phyloP scores from a whole-genome alignment of 2,329 filamentous ascomycete genomes.

The Arthrobotrys iridis region DNA sequence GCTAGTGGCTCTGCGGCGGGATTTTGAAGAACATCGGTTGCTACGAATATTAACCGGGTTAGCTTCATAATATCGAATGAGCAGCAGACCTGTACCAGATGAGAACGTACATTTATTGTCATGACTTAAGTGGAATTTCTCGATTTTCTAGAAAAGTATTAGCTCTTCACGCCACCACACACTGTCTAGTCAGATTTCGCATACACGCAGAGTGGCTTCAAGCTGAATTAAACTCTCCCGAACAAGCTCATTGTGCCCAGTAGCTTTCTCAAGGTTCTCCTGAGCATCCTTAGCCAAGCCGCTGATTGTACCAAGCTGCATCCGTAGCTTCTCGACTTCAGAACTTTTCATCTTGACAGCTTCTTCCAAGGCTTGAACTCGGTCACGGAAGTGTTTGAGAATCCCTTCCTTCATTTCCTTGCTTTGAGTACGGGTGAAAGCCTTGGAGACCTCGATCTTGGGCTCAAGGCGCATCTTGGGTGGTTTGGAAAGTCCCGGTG shows the following conservation, averaged over 20 bases:
- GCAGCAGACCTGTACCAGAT: neutral
- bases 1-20: neutral
- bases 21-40: neutral
- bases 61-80: neutral
- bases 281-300: conserved; percentile 1
- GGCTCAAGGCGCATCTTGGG: neutral
- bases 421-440: neutral
- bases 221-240: conserved; percentile 4
- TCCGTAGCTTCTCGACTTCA: conserved; percentile 7
- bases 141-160: neutral
- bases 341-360: conserved; percentile 4
- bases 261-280: neutral
- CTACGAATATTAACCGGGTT: neutral
- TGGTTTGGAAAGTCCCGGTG: neutral
- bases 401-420: conserved; percentile 31
- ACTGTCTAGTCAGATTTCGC: neutral
- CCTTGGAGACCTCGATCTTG: neutral
- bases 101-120: neutral
- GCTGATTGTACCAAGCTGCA: conserved; percentile 18
- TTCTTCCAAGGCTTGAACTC: conserved; percentile 16
- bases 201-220: conserved; percentile 9
- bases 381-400: conserved; percentile 9
- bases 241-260: conserved; percentile 12
- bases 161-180: neutral
- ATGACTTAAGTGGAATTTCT: neutral